Percentiles rank a stretch among this genome's conserved stretches.
phyloP scores from a whole-genome alignment of 2,329 filamentous ascomycete genomes.

The Daldinia sp. region DNA sequence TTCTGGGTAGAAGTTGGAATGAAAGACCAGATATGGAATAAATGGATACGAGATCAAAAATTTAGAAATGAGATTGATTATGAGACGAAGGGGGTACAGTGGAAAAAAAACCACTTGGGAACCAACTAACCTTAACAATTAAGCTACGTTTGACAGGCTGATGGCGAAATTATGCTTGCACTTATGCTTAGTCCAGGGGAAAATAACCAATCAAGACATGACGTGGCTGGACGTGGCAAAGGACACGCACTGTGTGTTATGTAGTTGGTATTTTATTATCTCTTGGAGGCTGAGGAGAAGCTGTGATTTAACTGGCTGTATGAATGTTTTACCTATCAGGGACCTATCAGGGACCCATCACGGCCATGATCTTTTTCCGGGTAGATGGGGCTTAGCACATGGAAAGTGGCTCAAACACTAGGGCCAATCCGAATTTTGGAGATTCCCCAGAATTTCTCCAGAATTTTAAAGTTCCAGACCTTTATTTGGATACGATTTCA shows the following conservation, averaged over 20 bases:
- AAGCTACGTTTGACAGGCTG: constrained; percentile 14
- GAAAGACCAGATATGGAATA: constrained; percentile 14
- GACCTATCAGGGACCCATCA: background rate
- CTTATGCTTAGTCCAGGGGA: constrained; percentile 9
- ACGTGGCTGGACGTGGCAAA: background rate
- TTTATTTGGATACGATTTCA: constrained; percentile 5
- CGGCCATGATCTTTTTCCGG: constrained; percentile 18
- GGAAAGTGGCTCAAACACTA: constrained; percentile 6
- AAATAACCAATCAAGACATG: constrained; percentile 27
- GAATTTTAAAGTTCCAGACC: constrained; percentile 26
- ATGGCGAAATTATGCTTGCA: constrained; percentile 31
- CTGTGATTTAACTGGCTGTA: background rate
- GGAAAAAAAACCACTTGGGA: constrained; percentile 20
- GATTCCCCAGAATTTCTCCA: constrained; percentile 14
- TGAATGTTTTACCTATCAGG: background rate
- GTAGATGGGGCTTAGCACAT: constrained; percentile 12
- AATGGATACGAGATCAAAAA: constrained; percentile 36
- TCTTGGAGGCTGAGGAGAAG: background rate
- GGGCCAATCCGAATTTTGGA: constrained; percentile 13
- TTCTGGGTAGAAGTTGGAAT: constrained; percentile 21
- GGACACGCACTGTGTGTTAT: background rate
- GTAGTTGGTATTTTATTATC: constrained; percentile 3
- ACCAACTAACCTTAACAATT: background rate
- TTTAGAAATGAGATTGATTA: constrained; percentile 26
- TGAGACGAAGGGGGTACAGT: constrained; percentile 27